phyloP scores from a whole-genome alignment of 1,284 basidiomycete genomes.

The Pulveroboletus sp. region DNA sequence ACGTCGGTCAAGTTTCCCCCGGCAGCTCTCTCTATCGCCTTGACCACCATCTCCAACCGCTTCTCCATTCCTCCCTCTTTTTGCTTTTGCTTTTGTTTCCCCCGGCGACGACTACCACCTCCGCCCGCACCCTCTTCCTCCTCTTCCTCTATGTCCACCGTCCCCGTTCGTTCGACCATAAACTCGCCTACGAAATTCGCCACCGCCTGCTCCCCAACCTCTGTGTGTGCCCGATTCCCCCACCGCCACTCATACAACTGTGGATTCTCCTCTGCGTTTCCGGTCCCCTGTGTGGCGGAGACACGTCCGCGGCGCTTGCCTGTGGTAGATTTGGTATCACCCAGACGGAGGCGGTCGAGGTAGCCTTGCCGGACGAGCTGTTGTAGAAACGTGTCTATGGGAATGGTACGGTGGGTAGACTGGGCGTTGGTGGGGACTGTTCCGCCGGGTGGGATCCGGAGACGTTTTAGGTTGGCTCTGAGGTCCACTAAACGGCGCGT shows the following conservation, averaged over 20 bases:
- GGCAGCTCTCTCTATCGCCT: slow-evolving; percentile 62
- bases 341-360: slow-evolving; percentile 58
- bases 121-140: slow-evolving; percentile 40
- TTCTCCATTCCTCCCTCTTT: slow-evolving; percentile 32
- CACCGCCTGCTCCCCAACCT: slow-evolving; percentile 69
- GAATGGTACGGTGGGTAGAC: slow-evolving; percentile 47
- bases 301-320: slow-evolving; percentile 55
- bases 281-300: slow-evolving; percentile 44
- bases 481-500: slow-evolving; percentile 52
- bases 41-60: slow-evolving; percentile 48
- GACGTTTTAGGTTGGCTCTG: slow-evolving; percentile 57
- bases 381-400: slow-evolving; percentile 59
- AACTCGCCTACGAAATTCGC: slow-evolving; percentile 73
- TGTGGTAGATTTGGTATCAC: slow-evolving; percentile 43
- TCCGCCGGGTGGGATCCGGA: slow-evolving; percentile 51
- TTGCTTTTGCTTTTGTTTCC: slow-evolving; percentile 28
- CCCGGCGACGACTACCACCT: slow-evolving; percentile 15
- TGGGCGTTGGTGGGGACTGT: slow-evolving; percentile 50
- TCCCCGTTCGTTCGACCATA: slow-evolving; percentile 56
- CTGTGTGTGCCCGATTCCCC: slow-evolving; percentile 71
- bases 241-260: slow-evolving; percentile 73
- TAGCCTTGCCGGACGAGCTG: slow-evolving; percentile 64
- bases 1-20: slow-evolving; percentile 55
- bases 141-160: slow-evolving; percentile 41
- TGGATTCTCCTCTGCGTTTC: slow-evolving; percentile 48